Percentiles rank a stretch among this genome's conserved stretches.
These are phyloP conservation scores for Sindora glabra DNA, from an alignment of 306 rosid species.

Conservation along the genomic window DNA sequence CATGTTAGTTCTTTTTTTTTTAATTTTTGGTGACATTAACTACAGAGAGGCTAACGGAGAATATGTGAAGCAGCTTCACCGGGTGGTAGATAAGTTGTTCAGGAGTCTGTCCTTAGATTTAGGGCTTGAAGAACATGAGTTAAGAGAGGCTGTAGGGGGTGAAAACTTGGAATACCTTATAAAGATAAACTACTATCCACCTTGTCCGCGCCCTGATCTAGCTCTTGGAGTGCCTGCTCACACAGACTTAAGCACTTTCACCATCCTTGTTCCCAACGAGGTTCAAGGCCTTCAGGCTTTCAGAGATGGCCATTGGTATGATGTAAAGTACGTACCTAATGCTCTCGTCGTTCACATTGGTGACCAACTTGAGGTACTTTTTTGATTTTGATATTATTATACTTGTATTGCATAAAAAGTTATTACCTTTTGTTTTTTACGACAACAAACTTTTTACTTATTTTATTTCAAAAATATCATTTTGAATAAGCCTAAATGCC, in stretches of 20 bases:
- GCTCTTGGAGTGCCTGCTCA: conserved; percentile 69
- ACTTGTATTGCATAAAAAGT: too few species aligned
- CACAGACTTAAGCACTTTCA: conserved; percentile 61
- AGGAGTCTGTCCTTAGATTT: conserved; percentile 41
- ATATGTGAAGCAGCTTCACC: conserved; percentile 35
- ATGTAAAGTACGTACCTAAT: conserved; percentile 60
- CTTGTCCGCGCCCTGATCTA: conserved; percentile 71
- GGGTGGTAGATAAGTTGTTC: conserved; percentile 49
- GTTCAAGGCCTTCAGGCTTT: conserved; percentile 79
- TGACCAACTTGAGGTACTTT: conserved; percentile 62
- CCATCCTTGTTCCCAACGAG: conserved; percentile 67
- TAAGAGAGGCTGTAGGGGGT: conserved; percentile 47
- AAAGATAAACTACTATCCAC: conserved; percentile 83
- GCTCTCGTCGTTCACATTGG: conserved; percentile 76
- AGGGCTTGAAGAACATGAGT: conserved; percentile 50
- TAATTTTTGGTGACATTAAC: neutral
- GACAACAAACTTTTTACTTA: too few species aligned
- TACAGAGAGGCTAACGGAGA: conserved; percentile 57
- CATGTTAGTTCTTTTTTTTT: neutral
- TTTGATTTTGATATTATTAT: neutral
- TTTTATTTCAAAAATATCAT: too few species aligned
- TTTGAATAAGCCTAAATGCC: too few species aligned
- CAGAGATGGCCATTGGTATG: conserved; percentile 56
- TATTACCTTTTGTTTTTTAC: too few species aligned
- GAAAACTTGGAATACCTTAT: conserved; percentile 46